These are phyloP conservation scores for Calonectria henricotiae DNA, from an alignment of 2,329 filamentous ascomycete genomes.

Conservation along the genomic window DNA sequence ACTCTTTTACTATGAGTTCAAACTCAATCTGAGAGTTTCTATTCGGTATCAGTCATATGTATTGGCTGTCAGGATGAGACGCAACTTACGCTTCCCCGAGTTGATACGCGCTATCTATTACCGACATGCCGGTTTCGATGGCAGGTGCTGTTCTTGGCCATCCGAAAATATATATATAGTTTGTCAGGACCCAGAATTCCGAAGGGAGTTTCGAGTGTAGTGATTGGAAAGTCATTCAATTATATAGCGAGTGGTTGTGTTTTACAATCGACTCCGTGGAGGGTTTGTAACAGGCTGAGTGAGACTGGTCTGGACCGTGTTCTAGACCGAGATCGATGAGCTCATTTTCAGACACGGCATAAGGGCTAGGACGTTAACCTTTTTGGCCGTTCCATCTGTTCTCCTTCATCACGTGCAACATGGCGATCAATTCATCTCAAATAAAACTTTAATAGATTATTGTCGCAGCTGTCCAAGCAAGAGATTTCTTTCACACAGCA, in stretches of 20 bases:
- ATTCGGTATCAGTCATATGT: background rate
- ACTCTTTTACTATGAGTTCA: background rate
- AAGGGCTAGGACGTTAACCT: background rate
- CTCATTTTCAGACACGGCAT: background rate
- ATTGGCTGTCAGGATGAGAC: background rate
- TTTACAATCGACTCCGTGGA: background rate
- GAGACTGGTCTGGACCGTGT: slow-evolving; percentile 5
- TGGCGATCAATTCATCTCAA: background rate
- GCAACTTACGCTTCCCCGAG: background rate
- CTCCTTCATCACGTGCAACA: background rate
- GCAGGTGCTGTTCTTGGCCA: background rate
- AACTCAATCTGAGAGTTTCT: background rate
- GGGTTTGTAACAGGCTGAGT: background rate
- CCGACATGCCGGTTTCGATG: background rate
- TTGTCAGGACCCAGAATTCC: background rate
- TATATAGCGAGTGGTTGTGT: background rate
- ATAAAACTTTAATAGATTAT: background rate
- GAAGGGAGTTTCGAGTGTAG: no score
- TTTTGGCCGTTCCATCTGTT: background rate
- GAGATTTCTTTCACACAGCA: background rate
- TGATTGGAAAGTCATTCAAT: background rate
- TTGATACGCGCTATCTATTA: background rate
- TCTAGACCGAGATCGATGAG: slow-evolving; percentile 6
- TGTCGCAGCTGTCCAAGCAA: background rate
- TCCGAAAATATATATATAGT: background rate